Evolutionary conservation across 192 early-diverging fungal species (phyloP).

Genomic region (Coemansia asiatica): DNA sequence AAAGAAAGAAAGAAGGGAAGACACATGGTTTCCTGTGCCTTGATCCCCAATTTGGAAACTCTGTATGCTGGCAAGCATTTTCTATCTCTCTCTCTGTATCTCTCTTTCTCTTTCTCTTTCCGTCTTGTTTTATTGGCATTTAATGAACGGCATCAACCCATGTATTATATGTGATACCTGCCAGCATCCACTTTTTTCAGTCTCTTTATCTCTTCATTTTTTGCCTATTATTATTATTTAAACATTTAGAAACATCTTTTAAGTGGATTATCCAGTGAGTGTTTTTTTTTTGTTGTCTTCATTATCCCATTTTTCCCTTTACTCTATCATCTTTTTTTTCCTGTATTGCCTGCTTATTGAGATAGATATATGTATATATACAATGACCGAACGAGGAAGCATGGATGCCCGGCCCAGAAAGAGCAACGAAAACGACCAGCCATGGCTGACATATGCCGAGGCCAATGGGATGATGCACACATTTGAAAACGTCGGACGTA

Average conservation of each 20-base stretch:
- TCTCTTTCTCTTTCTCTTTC: no score
- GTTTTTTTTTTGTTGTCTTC: neutral
- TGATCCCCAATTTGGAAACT: neutral
- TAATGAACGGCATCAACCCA: no score
- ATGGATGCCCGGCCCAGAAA: slow-evolving; percentile 27
- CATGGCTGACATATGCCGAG: slow-evolving; percentile 51
- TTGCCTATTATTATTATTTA: slow-evolving; percentile 8
- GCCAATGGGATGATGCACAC: slow-evolving; percentile 56
- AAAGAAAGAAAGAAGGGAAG: no score
- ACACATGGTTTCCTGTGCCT: neutral
- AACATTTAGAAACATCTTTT: neutral
- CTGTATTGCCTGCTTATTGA: neutral
- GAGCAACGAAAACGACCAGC: slow-evolving; percentile 29
- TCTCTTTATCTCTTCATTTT: neutral
- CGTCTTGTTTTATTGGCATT: no score
- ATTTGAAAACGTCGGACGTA: slow-evolving; percentile 51
- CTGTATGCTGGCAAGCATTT: neutral
- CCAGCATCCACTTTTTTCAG: no score
- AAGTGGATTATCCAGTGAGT: neutral
- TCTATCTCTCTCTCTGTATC: no score
- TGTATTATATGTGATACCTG: no score
- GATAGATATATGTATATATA: slow-evolving; percentile 3
- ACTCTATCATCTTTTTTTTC: neutral
- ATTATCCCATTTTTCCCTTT: neutral
- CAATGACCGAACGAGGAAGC: slow-evolving; percentile 36